Conservation (phyloP, 495 filamentous ascomycete genomes). For the Aspergillus leporis region DNA sequence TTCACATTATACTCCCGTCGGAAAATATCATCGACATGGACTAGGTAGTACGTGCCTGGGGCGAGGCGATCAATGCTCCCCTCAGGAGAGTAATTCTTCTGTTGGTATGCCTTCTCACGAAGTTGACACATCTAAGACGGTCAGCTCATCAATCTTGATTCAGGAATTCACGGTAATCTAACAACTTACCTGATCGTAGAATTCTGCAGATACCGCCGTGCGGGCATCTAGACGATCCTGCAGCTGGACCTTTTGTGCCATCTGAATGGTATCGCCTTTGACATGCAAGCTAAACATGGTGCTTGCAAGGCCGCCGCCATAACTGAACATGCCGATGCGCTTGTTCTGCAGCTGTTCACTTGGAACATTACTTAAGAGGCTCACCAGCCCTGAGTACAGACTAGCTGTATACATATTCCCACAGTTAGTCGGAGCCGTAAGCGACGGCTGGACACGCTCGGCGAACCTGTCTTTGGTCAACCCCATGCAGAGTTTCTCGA, state of each 20-base stretch:
- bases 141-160: not conserved
- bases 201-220: constrained; percentile 72
- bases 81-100: constrained; percentile 81
- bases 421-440: constrained; percentile 88
- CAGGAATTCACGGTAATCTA: not conserved
- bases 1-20: constrained; percentile 84
- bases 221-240: constrained; percentile 71
- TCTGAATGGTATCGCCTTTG: constrained; percentile 70
- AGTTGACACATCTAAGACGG: constrained; percentile 80
- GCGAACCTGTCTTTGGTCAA: constrained; percentile 95
- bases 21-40: constrained; percentile 92
- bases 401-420: constrained; percentile 99
- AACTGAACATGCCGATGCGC: constrained; percentile 89
- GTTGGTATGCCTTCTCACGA: constrained; percentile 88
- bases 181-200: constrained; percentile 75
- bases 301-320: constrained; percentile 88
- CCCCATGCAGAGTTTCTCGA: constrained; percentile 96
- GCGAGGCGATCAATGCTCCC: constrained; percentile 77
- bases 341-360: constrained; percentile 73
- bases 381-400: constrained; percentile 83
- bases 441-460: constrained; percentile 79
- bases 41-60: constrained; percentile 85
- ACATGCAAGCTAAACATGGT: constrained; percentile 88
- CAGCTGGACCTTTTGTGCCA: constrained; percentile 78
- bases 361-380: constrained; percentile 70